phyloP scores from a whole-genome alignment of 164 flowering plant species.

The Nymphaea colorata region DNA sequence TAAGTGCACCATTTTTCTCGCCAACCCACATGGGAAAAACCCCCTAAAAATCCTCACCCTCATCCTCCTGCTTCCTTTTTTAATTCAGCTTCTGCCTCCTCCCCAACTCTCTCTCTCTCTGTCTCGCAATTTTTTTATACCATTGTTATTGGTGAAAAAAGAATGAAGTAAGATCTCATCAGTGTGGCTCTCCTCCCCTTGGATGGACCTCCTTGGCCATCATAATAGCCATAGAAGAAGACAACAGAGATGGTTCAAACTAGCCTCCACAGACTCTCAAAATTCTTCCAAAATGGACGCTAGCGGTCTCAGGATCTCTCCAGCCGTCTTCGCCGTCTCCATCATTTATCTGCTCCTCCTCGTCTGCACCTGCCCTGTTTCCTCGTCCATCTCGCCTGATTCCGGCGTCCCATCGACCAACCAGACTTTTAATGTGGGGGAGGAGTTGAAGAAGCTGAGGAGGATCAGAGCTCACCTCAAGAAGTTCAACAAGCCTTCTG shows the following conservation, averaged over 20 bases:
- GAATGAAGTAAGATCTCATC: conserved; percentile 1
- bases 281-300: conserved; percentile 32
- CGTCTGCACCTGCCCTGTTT: conserved; percentile 23
- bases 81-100: background rate
- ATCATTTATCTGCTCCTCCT: conserved; percentile 35
- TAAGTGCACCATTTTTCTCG: conserved; percentile 34
- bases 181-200: conserved; percentile 17
- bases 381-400: background rate
- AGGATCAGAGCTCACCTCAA: conserved; percentile 45
- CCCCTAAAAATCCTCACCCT: background rate
- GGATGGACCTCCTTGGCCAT: conserved; percentile 30
- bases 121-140: background rate
- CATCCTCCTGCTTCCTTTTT: background rate
- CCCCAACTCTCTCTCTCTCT: background rate
- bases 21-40: conserved; percentile 4
- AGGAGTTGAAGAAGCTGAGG: conserved; percentile 54
- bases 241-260: conserved; percentile 39
- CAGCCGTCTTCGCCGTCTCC: conserved; percentile 25
- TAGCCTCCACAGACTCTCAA: conserved; percentile 20
- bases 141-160: conserved; percentile 1
- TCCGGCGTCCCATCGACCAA: conserved; percentile 5
- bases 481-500: conserved; percentile 72
- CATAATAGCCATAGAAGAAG: conserved; percentile 34
- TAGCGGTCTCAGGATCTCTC: conserved; percentile 29
- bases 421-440: conserved; percentile 44